Base-by-base conservation (phyloP, 1,139 yeast genomes). In the Hansenula lynferdii region DNA sequence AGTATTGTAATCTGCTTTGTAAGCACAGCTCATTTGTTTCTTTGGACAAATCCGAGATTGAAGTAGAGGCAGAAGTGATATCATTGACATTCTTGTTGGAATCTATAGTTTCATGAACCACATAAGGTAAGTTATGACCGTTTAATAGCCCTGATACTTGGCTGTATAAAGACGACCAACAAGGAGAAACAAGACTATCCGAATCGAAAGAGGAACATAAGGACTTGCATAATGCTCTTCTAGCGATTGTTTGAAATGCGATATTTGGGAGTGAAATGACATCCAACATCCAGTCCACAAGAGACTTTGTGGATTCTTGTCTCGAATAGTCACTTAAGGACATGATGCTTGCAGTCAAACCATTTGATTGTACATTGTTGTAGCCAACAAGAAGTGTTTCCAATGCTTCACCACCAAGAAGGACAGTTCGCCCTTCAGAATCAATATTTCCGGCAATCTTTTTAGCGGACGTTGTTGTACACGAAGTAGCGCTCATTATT, bases 271-370 rank as follows among this genome's bases (percentile, higher is more conserved):
- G 56, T 4, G 60, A 62, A 10, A 69, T 50, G 18, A 78, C 57
- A 14, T 67, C 67, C 5, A 53, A 46, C 17, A 81, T 48, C 85
- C 85, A 80, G n/a, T 57, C 51, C 18, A 79, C 53, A 29, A 77
- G 60, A 25, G 60, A 49, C 23, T 60, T 55, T 12, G 71, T 67
- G 3, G 76, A 58, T 34, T 67, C 65, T 40, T 77, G 80, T 42
- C 77, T 69, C 42, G 64, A 49, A 44, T 61, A 69, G 43, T 76
- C 82, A 16, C 72, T 53, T 36, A 70, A 67, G 14, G 74, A 62
- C 31, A 67, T 59, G 16, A 82, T 67, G 1, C 81, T 65, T 0
- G 82, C 76, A n/a, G 77, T 72, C 38, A 81, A 61, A 0, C 83
- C 83, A 38, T 67, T 68, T 1, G 58, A 53, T 47, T 70, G 74